Base-by-base conservation (phyloP, 495 filamentous ascomycete species). In the Pyrenula aspistea region DNA sequence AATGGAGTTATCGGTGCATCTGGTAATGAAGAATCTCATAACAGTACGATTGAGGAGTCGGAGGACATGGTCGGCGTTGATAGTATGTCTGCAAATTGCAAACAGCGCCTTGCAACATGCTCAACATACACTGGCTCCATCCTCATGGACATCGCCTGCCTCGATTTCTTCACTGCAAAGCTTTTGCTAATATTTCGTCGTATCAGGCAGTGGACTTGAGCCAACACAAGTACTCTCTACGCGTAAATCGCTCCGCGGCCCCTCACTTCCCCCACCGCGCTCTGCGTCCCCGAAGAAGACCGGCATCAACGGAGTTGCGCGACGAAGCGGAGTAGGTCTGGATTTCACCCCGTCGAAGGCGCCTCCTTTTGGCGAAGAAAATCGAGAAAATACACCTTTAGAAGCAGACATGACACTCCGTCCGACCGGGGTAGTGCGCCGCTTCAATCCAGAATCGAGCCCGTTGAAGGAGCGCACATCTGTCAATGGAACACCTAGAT, bases 171-270 rank as follows among this genome's bases (percentile, higher is more conserved):
- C 31, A 42, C 15, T 4, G 8, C 22, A 4, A 8, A 52, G 19
- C 50, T 52, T 8, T 20, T 52, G 22, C 19, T 52, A 24, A 8
- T 52, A 20, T 20, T 51, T 56, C 24, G 22, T 62, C 50, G 53
- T 56, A 47, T 24, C 54, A 79, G 77, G 74, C 61, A 72, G 77
- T 10, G 68, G 71, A 49, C 74, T 73, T 54, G 75, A 77, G 49
- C 69, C 72, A 51, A 63, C 66, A 10, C 64, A 68, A 20, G 62
- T 72, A 2, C 59, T 74, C 12, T 60, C 60, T 21, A 62, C 59
- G 54, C 62, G 62, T 54, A 53, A 56, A 54, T 54, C 62, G 61
- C 60, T 64, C 62, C 19, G 50, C 22, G 42, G 11, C 42, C 8
- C 50, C 19, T 20, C 50, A 10, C 51, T 72, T 24, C 68, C 69